phyloP scores from a whole-genome alignment of 371 early-diverging fungal species.

The Mortierella sp. region DNA sequence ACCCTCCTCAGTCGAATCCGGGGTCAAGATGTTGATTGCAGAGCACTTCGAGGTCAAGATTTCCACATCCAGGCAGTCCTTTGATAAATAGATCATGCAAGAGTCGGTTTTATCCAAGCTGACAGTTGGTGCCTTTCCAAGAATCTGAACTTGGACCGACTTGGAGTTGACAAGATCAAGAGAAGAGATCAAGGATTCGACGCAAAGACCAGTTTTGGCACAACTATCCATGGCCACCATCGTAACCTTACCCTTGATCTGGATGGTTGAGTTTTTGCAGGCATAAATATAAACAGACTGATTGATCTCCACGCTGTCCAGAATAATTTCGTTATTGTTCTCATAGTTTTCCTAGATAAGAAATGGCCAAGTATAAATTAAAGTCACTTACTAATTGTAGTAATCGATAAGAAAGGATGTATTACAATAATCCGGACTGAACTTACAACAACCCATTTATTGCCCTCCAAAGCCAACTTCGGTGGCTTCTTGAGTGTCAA shows the following conservation, averaged over 20 bases:
- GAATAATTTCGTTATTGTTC: constrained; percentile 79
- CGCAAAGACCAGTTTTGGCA: constrained; percentile 87
- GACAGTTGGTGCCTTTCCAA: constrained; percentile 86
- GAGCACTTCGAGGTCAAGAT: constrained; percentile 92
- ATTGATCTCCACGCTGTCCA: constrained; percentile 86
- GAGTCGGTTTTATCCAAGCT: constrained; percentile 95
- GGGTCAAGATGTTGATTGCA: constrained; percentile 86
- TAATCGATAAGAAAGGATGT: neutral
- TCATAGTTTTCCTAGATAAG: constrained; percentile 77
- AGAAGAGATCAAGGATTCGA: constrained; percentile 89
- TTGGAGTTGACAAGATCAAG: constrained; percentile 93
- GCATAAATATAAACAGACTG: constrained; percentile 94
- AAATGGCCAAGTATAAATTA: neutral
- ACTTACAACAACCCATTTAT: constrained; percentile 90
- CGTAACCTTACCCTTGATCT: constrained; percentile 93
- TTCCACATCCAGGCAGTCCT: constrained; percentile 81
- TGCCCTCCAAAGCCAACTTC: constrained; percentile 85
- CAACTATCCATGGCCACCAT: constrained; percentile 88
- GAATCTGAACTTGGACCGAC: constrained; percentile 91
- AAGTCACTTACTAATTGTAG: neutral
- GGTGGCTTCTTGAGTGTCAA: constrained; percentile 83
- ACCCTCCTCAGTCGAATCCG: constrained; percentile 71
- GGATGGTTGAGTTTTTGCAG: constrained; percentile 91
- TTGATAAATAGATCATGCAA: constrained; percentile 87
- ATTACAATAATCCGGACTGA: neutral